These are phyloP conservation scores for Entoloma clypeatum DNA, from an alignment of 1,284 basidiomycete species.

Conservation along the genomic window DNA sequence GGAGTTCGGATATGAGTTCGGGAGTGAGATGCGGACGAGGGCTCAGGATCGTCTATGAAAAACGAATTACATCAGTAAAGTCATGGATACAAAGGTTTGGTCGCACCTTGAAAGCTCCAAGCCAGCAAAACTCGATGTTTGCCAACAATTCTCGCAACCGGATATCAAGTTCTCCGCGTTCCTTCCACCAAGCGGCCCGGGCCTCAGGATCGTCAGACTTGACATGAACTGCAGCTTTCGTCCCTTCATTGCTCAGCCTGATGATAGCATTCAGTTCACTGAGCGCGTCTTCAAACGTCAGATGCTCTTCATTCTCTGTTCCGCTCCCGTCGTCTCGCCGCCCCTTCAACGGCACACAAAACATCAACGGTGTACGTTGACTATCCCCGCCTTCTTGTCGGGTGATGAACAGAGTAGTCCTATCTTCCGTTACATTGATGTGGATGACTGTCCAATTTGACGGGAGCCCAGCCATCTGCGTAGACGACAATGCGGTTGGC, in stretches of 20 bases:
- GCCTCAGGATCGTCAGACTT: slow-evolving; percentile 62
- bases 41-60: slow-evolving; percentile 64
- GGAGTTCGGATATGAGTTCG: slow-evolving; percentile 52
- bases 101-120: slow-evolving; percentile 93
- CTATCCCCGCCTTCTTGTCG: slow-evolving; percentile 63
- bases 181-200: slow-evolving; percentile 81
- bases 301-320: slow-evolving; percentile 68
- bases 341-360: slow-evolving; percentile 86
- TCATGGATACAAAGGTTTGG: background rate
- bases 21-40: slow-evolving; percentile 44
- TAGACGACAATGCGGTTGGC: slow-evolving; percentile 32
- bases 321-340: slow-evolving; percentile 59
- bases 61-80: slow-evolving; percentile 5
- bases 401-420: slow-evolving; percentile 79
- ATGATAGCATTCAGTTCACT: slow-evolving; percentile 80
- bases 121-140: slow-evolving; percentile 93
- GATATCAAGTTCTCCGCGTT: slow-evolving; percentile 71
- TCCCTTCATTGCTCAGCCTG: slow-evolving; percentile 69
- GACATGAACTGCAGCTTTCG: slow-evolving; percentile 71
- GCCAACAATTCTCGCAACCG: slow-evolving; percentile 75
- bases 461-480: slow-evolving; percentile 55
- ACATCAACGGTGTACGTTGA: slow-evolving; percentile 58
- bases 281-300: slow-evolving; percentile 75
- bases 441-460: slow-evolving; percentile 83
- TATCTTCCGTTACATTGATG: slow-evolving; percentile 80